These are phyloP conservation scores for Rhododendron vialii DNA, from an alignment of 148 eudicot species.

Conservation along the genomic window DNA sequence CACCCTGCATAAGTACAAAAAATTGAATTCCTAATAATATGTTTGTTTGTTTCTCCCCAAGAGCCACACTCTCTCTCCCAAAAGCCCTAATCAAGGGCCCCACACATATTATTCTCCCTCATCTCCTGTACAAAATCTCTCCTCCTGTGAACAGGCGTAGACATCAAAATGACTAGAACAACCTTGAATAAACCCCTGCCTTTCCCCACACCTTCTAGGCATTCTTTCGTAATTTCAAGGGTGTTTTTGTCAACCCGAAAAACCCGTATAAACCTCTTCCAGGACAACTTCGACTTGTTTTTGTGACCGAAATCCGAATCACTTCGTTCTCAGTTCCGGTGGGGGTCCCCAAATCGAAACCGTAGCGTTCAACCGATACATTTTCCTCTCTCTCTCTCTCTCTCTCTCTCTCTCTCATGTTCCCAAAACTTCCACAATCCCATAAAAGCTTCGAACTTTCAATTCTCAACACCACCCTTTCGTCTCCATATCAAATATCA, in stretches of 20 bases:
- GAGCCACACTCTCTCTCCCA: neutral
- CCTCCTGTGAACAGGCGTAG: neutral
- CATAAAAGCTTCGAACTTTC: neutral
- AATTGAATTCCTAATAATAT: neutral
- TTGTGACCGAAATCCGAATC: neutral
- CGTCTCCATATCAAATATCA: neutral
- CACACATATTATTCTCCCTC: neutral
- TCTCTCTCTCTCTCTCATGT: slow-evolving; percentile 8
- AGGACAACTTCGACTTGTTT: neutral
- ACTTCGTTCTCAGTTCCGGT: neutral
- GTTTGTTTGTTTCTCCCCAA: neutral
- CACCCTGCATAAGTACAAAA: neutral
- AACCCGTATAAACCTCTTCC: neutral
- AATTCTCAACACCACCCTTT: neutral
- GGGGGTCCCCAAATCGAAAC: neutral
- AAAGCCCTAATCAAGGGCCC: neutral
- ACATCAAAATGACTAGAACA: neutral
- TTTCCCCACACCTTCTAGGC: neutral
- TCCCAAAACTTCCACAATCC: slow-evolving; percentile 3
- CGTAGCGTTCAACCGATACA: neutral
- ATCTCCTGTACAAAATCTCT: neutral
- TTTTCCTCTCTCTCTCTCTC: neutral
- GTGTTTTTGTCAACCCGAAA: neutral
- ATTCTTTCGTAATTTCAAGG: neutral
- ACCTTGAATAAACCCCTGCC: neutral